Evolutionary conservation across 164 flowering plant species (phyloP), one percentile per base, ranked within the genome.

Genomic region (Dillenia suffruticosa): DNA sequence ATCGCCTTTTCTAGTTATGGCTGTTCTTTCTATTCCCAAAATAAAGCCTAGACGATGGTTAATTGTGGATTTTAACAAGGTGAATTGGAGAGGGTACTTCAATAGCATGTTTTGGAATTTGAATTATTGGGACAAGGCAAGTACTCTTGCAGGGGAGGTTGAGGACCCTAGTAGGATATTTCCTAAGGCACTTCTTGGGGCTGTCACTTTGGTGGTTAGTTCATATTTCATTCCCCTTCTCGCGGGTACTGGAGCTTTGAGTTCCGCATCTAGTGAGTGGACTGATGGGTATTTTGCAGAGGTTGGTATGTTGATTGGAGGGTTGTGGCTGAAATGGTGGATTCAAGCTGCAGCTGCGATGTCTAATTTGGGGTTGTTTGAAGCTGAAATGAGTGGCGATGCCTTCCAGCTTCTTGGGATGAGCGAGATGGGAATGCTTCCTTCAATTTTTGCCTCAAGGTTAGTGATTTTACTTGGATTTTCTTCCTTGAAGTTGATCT

Each of bases 361-460:
- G 85, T 89, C 98, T 15, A 92, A 92, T 62, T 44, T 92, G 85
- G 98, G 98, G 17, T 71, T 92, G 74, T 92, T 89, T 73, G 92
- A 86, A 67, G 98, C 95, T 5, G 98, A 92, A 64, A 89, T 89
- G 98, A 92, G 98, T 56, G 72, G 84, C 63, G 98, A 87, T 78
- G 81, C 95, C 6, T 92, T 83, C 57, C 98, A 89, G 57, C 80
- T 89, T 60, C 82, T 89, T 44, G 98, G 96, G n/a, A 92, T 92
- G 98, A 88, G 95, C 43, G 91, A 90, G 75, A 82, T 89, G 61
- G 98, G 98, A 68, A 82, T 92, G 96, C 86, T 92, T 32, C 98
- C 95, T 2, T 56, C 84, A 52, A 63, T 84, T 2, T 91, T 88
- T 66, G 69, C 88, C 58, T 70, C 73, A 65, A 85, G 96, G 96